These are phyloP conservation scores for Talaromyces pinophilus DNA, from an alignment of 2,329 filamentous ascomycete genomes.

Conservation along the genomic window DNA sequence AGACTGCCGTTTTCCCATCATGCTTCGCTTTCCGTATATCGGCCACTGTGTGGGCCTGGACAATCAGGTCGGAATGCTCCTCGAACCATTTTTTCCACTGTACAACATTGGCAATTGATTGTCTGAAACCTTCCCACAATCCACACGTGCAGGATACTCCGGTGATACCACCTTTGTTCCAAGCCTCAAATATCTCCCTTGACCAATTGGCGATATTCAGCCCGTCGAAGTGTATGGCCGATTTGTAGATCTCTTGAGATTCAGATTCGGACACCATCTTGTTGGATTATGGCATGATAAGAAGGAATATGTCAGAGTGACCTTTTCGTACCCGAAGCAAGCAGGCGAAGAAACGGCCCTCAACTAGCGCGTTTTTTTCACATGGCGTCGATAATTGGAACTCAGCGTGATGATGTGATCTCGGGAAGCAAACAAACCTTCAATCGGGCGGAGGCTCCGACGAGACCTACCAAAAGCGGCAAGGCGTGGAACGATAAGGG, in stretches of 20 bases:
- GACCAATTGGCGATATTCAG: conserved; percentile 46
- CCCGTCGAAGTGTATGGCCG: conserved; percentile 45
- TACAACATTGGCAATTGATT: conserved; percentile 43
- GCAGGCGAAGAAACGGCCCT: neutral
- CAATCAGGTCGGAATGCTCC: conserved; percentile 43
- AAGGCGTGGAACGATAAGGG: neutral
- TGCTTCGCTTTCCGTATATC: conserved; percentile 43
- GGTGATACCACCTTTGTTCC: conserved; percentile 43
- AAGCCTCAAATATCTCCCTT: conserved; percentile 45
- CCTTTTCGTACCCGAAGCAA: neutral
- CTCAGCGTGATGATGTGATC: neutral
- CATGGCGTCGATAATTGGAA: neutral
- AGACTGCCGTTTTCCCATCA: conserved; percentile 40
- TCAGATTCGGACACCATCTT: conserved; percentile 41
- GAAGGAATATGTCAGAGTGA: neutral
- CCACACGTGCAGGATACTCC: conserved; percentile 47
- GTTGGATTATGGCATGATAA: conserved; percentile 15
- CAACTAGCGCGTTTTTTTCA: neutral
- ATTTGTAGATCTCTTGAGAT: conserved; percentile 40
- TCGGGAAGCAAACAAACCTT: neutral
- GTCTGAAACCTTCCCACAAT: conserved; percentile 45
- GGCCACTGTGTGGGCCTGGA: conserved; percentile 40
- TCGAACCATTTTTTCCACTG: conserved; percentile 50
- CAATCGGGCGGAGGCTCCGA: neutral
- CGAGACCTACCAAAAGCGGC: neutral